Conservation (phyloP, 768 basidiomycete species). For the Termitomyces sp. region DNA sequence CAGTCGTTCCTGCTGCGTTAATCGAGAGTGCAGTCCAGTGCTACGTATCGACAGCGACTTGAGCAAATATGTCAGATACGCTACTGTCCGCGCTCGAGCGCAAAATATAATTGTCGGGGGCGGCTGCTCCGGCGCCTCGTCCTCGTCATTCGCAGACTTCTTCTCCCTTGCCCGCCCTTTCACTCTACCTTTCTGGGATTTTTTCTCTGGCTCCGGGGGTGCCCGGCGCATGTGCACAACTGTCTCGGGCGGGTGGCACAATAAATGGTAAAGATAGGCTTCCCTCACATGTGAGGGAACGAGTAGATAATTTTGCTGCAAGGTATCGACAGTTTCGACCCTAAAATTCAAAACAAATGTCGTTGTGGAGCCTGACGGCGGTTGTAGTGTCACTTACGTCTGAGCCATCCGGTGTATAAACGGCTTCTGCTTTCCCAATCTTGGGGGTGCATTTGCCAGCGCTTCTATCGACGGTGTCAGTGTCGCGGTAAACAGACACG, state of each 20-base stretch:
- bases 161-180: conserved; percentile 28
- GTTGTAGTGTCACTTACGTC: conserved; percentile 44
- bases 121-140: conserved; percentile 63
- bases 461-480: conserved; percentile 83
- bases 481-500: conserved; percentile 95
- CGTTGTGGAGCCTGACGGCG: background rate
- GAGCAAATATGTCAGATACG: conserved; percentile 80
- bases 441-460: conserved; percentile 67
- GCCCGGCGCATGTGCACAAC: conserved; percentile 65
- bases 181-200: conserved; percentile 21
- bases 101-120: conserved; percentile 98
- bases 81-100: conserved; percentile 79
- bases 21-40: conserved; percentile 87
- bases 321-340: conserved; percentile 82
- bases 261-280: conserved; percentile 83
- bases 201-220: conserved; percentile 48
- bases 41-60: conserved; percentile 79
- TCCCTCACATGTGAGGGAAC: conserved; percentile 95
- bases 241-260: conserved; percentile 84
- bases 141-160: conserved; percentile 34
- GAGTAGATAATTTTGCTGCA: conserved; percentile 88
- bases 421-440: conserved; percentile 79
- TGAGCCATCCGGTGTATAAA: conserved; percentile 81
- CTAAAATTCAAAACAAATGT: conserved; percentile 34
- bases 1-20: conserved; percentile 89